Conservation (phyloP, 2,329 filamentous ascomycete species). For the Rutstroemia sydowiana region DNA sequence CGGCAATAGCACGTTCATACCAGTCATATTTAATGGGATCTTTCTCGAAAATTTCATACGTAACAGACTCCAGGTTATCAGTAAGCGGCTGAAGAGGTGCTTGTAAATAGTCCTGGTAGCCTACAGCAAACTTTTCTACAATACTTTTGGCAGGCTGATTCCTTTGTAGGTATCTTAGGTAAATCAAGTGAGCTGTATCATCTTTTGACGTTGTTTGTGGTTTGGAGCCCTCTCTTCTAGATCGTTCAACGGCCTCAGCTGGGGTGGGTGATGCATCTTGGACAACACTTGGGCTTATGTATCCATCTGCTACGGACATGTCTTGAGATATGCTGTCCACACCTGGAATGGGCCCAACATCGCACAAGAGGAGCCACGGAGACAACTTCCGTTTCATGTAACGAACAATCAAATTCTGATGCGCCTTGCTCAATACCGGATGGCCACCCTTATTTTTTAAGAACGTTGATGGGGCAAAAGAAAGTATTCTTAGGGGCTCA, state of each 20-base stretch:
- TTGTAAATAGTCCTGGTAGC: conserved; percentile 91
- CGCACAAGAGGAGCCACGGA: conserved; percentile 57
- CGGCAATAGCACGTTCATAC: conserved; percentile 79
- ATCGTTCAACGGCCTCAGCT: conserved; percentile 60
- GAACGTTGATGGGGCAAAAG: conserved; percentile 47
- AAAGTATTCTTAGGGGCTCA: conserved; percentile 58
- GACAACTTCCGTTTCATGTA: conserved; percentile 58
- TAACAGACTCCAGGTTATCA: conserved; percentile 93
- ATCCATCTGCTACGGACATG: conserved; percentile 25
- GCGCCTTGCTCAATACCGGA: conserved; percentile 52
- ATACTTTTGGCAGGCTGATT: conserved; percentile 62
- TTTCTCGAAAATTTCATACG: conserved; percentile 97
- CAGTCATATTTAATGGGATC: conserved; percentile 97
- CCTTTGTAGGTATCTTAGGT: conserved; percentile 76
- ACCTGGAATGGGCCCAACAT: conserved; percentile 45
- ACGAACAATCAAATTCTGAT: conserved; percentile 52
- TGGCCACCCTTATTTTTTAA: conserved; percentile 53
- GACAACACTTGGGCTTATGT: conserved; percentile 37
- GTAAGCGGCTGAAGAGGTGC: conserved; percentile 89
- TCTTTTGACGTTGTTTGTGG: conserved; percentile 43
- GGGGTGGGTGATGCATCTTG: conserved; percentile 45
- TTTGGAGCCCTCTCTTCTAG: conserved; percentile 29
- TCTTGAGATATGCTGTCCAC: conserved; percentile 29
- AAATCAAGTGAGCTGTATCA: conserved; percentile 62
- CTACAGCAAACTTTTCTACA: conserved; percentile 63